Base-by-base conservation (phyloP, 2,329 filamentous ascomycete species). In the Diplodia sapinea region DNA sequence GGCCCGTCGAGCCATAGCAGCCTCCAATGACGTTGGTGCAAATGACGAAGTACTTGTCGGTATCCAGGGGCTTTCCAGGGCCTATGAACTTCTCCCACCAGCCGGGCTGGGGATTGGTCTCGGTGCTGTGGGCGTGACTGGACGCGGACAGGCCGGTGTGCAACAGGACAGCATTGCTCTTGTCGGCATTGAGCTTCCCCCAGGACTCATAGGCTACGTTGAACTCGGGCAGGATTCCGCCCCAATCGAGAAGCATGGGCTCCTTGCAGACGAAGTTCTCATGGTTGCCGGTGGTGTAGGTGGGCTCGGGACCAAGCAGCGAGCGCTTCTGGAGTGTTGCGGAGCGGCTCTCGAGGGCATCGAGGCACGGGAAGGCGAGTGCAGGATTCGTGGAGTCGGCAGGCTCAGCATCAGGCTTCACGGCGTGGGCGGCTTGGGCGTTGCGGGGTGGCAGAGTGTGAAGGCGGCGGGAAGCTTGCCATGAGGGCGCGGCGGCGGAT, bases 81-180 rank as follows among this genome's bases (percentile, higher is more conserved):
- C 95, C 95, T 74, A 99, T 98, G 78, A 99, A 99, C 79, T 91
- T 94, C 80, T 99, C 95, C 95, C 95, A 99, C 95, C 95, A 99
- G 3, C 95, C 95, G 0, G 93, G 91, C 77, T 94, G 91, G 0
- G 92, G 87, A 78, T 99, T 99, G 11, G 84, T 82, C 64, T 87
- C 85, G n/a, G 94, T 98, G 68, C 93, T 97, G 76, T 94, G 94
- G 1, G 95, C 95, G 80, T 99, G 95, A 68, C 94, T 98, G 7
- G 94, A 97, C n/a, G 95, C 95, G 0, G 94, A 97, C 5, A 99
- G 85, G 9, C 95, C 95, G 0, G 95, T 99, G 77, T 98, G 93
- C 2, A 99, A 82, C 9, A 99, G 85, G 70, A 99, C 95, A 4
- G 89, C 93, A 78, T 99, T 99, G 76, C 88, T 92, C 79, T 87